phyloP scores from a whole-genome alignment of 805 yeast genomes.

The Nakazawaea wickerhamii region DNA sequence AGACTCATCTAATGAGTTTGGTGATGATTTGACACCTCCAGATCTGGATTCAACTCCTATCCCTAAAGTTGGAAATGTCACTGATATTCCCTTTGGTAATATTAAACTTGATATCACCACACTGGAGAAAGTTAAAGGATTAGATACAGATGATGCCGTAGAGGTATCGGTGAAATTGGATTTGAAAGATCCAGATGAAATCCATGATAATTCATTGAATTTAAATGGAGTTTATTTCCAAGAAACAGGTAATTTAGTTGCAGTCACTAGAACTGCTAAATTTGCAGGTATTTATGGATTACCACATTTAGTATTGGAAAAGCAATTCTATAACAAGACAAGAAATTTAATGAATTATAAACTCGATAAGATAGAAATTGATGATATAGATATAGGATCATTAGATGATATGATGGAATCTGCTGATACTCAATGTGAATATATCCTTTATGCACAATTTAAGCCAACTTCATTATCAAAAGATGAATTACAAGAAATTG shows the following conservation, averaged over 20 bases:
- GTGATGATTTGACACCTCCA: slow-evolving; percentile 5
- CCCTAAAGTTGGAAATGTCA: slow-evolving; percentile 16
- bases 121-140: slow-evolving; percentile 5
- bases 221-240: slow-evolving; percentile 64
- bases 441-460: slow-evolving; percentile 60
- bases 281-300: slow-evolving; percentile 57
- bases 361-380: slow-evolving; percentile 36
- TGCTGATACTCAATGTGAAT: slow-evolving; percentile 56
- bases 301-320: slow-evolving; percentile 47
- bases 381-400: slow-evolving; percentile 32
- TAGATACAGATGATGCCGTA: slow-evolving; percentile 28
- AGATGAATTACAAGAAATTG: slow-evolving; percentile 55
- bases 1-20: slow-evolving; percentile 11
- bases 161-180: slow-evolving; percentile 15
- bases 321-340: slow-evolving; percentile 37
- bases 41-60: not conserved
- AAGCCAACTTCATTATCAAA: slow-evolving; percentile 51
- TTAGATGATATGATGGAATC: slow-evolving; percentile 31
- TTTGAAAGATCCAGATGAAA: slow-evolving; percentile 40
- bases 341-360: slow-evolving; percentile 38
- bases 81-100: slow-evolving; percentile 21
- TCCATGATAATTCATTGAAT: slow-evolving; percentile 42
- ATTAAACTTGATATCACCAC: slow-evolving; percentile 14
- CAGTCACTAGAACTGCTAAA: slow-evolving; percentile 57
- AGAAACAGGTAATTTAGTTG: slow-evolving; percentile 55